Conservation (phyloP, 1,139 yeast genomes). For the Yamadazyma membranifaciens region DNA sequence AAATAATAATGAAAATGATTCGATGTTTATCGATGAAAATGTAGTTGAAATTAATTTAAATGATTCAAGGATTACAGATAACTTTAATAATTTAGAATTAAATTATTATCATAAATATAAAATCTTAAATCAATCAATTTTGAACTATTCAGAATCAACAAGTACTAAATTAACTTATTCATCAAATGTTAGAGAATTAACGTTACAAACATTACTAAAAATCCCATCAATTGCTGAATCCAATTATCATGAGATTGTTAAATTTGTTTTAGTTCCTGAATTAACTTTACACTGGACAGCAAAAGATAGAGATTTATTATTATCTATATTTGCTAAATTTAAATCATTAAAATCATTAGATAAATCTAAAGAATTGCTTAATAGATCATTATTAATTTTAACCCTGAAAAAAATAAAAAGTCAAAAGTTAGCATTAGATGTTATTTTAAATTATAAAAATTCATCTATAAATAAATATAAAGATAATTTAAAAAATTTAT, state of each 20-base stretch:
- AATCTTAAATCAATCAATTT: constrained; percentile 27
- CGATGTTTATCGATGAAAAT: constrained; percentile 11
- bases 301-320: constrained; percentile 60
- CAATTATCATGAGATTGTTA: constrained; percentile 54
- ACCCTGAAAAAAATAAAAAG: constrained; percentile 61
- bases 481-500: constrained; percentile 69
- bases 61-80: constrained; percentile 28
- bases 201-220: constrained; percentile 47
- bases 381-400: constrained; percentile 54
- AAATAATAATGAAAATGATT: constrained; percentile 13
- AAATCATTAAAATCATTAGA: constrained; percentile 57
- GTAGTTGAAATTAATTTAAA: constrained; percentile 32
- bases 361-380: constrained; percentile 51
- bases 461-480: constrained; percentile 61
- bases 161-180: constrained; percentile 36
- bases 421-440: constrained; percentile 72
- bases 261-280: constrained; percentile 44
- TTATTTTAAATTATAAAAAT: constrained; percentile 65
- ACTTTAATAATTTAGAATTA: constrained; percentile 22
- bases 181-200: constrained; percentile 44
- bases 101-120: constrained; percentile 23
- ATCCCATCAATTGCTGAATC: constrained; percentile 69
- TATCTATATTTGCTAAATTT: constrained; percentile 65
- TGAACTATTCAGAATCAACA: constrained; percentile 29
- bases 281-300: constrained; percentile 46